Evolutionary conservation across 164 flowering plant genomes (phyloP), one percentile per base, ranked within the genome.

Genomic region (Vitis amurensis): DNA sequence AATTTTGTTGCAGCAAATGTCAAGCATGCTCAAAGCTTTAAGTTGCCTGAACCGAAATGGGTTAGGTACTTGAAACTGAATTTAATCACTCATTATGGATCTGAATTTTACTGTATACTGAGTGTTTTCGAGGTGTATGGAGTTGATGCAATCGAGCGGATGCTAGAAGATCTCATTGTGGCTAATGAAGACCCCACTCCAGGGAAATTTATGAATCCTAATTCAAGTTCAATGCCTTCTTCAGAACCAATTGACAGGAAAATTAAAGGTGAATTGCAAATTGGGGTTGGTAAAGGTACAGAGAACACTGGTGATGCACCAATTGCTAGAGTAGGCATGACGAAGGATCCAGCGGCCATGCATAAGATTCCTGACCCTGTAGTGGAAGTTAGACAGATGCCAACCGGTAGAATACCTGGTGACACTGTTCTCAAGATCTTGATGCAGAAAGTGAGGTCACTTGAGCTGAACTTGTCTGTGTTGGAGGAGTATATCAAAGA

Each of bases 151-250:
- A 80, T 92, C 55, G 92, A 88, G 75, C 75, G 84, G 66, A 88
- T 93, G 94, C 94, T 91, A 55, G 94, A 91, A 76, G 93, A 88
- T 85, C 81, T 90, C 56, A 81, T 92, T 63, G 88, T 80, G 65
- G 66, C 79, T 70, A 69, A 94, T 44, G 85, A 75, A 30, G 85
- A 79, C 66, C 68, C 79, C 31, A 48, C 63, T 52, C 48, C 79
- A 4, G 70, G 58, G 63, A 78, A 73, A 70, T 68, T 66, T 15
- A 16, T 75, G 50, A 68, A 65, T 57, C 76, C 79, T 62, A 86
- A 82, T 71, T 51, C 80, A 30, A 82, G 75, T 66, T 72, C 65
- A 48, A 52, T 53, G 12, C 77, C 77, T 55, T 56, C 83, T 72
- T 23, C 50, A 49, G 68, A 69, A 58, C 66, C 70, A 16, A 59